Percentiles rank a stretch among this genome's conserved stretches.
Conservation (phyloP, 2,329 filamentous ascomycete genomes). For the Dactylellina haptotyla region DNA sequence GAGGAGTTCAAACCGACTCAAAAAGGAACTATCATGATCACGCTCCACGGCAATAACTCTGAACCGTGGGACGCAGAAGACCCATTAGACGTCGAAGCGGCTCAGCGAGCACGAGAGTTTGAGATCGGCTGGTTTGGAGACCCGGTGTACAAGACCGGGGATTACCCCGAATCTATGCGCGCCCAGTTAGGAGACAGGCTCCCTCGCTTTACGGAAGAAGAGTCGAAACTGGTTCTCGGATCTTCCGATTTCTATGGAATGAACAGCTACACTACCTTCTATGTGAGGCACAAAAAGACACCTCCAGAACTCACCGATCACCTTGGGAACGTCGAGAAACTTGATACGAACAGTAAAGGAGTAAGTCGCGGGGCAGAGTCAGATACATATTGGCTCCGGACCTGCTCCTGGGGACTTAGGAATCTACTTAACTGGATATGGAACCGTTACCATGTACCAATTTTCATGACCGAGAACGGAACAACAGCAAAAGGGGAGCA, state of each 20-base stretch:
- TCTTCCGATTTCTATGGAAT: constrained; percentile 63
- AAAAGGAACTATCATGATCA: constrained; percentile 62
- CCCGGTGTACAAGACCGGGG: constrained; percentile 61
- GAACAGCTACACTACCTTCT: constrained; percentile 64
- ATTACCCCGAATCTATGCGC: constrained; percentile 63
- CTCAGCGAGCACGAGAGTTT: constrained; percentile 62
- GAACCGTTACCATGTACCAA: constrained; percentile 62
- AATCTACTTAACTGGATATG: constrained; percentile 63
- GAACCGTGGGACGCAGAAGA: constrained; percentile 62
- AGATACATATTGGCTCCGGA: constrained; percentile 62
- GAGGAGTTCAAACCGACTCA: constrained; percentile 62
- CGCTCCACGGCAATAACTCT: constrained; percentile 63
- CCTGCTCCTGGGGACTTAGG: constrained; percentile 61
- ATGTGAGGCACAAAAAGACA: constrained; percentile 60
- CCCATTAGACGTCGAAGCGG: constrained; percentile 61
- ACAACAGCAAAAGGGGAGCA: constrained; percentile 63
- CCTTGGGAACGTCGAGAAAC: constrained; percentile 62
- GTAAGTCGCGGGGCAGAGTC: constrained; percentile 60
- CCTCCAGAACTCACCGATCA: constrained; percentile 62
- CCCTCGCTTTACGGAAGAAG: constrained; percentile 62
- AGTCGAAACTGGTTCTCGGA: constrained; percentile 61
- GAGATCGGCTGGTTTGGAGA: constrained; percentile 64
- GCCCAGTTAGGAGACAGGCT: constrained; percentile 62
- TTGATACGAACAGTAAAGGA: constrained; percentile 61
- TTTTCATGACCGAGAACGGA: constrained; percentile 64